Percentiles rank a stretch among this genome's conserved stretches.
These are phyloP conservation scores for Trichoderma lentiforme DNA, from an alignment of 2,329 filamentous ascomycete genomes.

Conservation along the genomic window DNA sequence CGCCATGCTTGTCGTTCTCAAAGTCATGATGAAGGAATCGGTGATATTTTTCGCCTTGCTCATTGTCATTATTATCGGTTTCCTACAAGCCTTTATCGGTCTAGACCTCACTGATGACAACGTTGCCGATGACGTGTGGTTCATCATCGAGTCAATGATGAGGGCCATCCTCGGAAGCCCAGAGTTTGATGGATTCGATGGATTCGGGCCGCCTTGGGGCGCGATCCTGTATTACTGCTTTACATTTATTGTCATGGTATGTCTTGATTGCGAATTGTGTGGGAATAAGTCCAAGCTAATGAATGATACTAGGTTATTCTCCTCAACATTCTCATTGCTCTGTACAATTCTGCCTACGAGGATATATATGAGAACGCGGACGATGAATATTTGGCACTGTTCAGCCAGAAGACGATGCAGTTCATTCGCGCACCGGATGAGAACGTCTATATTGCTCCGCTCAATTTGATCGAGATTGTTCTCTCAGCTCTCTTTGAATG, in stretches of 20 bases:
- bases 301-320: constrained; percentile 56
- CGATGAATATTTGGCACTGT: constrained; percentile 93
- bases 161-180: constrained; percentile 91
- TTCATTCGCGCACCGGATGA: constrained; percentile 96
- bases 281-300: neutral
- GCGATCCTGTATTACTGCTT: constrained; percentile 96
- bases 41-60: constrained; percentile 95
- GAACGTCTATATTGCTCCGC: constrained; percentile 94
- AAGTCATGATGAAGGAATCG: constrained; percentile 91
- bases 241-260: constrained; percentile 93
- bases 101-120: constrained; percentile 80
- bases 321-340: constrained; percentile 92
- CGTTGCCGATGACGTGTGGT: constrained; percentile 62
- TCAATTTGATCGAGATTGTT: constrained; percentile 90
- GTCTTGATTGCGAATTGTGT: constrained; percentile 21
- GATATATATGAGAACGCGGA: constrained; percentile 91
- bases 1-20: constrained; percentile 94
- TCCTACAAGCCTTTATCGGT: constrained; percentile 91
- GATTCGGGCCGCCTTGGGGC: constrained; percentile 89
- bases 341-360: constrained; percentile 95
- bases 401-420: constrained; percentile 91
- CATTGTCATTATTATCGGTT: constrained; percentile 76
- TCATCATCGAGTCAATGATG: constrained; percentile 78
- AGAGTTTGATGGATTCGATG: constrained; percentile 83
- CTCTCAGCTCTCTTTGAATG: constrained; percentile 80